Evolutionary conservation across 208 protist species (phyloP).

Genomic region (Leishmania tropica): DNA sequence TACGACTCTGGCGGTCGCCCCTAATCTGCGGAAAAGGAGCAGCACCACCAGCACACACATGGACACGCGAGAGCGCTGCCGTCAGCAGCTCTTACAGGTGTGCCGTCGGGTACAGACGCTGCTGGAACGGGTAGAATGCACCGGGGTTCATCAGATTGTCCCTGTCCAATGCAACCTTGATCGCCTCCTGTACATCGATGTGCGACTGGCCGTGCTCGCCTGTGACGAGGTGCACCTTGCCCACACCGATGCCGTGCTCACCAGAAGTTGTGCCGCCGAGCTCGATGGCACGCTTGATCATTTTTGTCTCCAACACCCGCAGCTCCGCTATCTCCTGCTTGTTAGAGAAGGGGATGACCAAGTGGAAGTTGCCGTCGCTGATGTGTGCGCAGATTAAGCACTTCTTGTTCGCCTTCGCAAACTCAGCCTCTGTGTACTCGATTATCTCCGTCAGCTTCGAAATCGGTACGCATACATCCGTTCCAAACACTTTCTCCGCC

Average conservation of each 20-base stretch:
- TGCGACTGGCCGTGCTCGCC: slow-evolving; percentile 69
- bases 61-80: background rate
- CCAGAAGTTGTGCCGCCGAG: slow-evolving; percentile 81
- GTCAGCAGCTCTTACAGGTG: slow-evolving; percentile 30
- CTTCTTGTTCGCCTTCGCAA: slow-evolving; percentile 31
- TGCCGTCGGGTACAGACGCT: slow-evolving; percentile 40
- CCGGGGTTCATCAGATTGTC: slow-evolving; percentile 90
- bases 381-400: slow-evolving; percentile 84
- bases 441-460: slow-evolving; percentile 73
- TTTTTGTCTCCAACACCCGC: slow-evolving; percentile 55
- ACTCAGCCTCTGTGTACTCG: slow-evolving; percentile 69
- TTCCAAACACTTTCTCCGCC: slow-evolving; percentile 42
- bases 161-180: slow-evolving; percentile 88
- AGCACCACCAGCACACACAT: background rate
- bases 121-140: slow-evolving; percentile 70
- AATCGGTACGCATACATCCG: slow-evolving; percentile 91
- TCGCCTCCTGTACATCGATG: slow-evolving; percentile 78
- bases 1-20: no score
- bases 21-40: no score
- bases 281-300: slow-evolving; percentile 73
- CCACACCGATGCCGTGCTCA: slow-evolving; percentile 87
- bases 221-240: slow-evolving; percentile 62
- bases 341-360: slow-evolving; percentile 62
- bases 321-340: slow-evolving; percentile 49
- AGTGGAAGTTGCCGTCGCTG: slow-evolving; percentile 93